Evolutionary conservation across 2,329 filamentous ascomycete genomes (phyloP), one percentile per base, ranked within the genome.

Genomic region (Alternaria incomplexa): DNA sequence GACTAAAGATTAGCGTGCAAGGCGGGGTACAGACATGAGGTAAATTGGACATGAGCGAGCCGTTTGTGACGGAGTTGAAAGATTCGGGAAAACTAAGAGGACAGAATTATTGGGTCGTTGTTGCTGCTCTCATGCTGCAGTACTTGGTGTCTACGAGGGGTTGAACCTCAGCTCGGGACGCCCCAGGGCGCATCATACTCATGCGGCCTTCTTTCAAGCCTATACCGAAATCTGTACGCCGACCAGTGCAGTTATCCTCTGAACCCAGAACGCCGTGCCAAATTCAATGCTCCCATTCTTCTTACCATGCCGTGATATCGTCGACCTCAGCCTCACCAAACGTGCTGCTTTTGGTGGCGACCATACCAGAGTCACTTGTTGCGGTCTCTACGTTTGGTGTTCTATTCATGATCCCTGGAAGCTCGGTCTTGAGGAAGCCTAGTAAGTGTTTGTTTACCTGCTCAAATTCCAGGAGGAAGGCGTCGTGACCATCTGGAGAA

Each of bases 301-400:
- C 44, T 70, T 87, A 97, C 94, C 94, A 97, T 22, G 93, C 93
- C 32, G 93, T 97, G 71, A 97, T 97, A 77, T 98, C 96, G 64
- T 95, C 95, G 20, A 97, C 93, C 81, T 98, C 96, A 1, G 93
- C 94, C 82, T 98, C 94, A 15, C 95, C 94, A 83, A 97, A 97
- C 0, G 92, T 96, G 81, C 93, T 97, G 59, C 88, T 93, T 84
- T 97, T 97, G 17, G 88, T 93, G 65, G 94, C 80, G 71, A 89
- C 89, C 65, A 86, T 82, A 6, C 74, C 72, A 23, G 72, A 63
- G 54, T 86, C 85, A 12, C 65, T 58, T 8, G 58, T 62, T 25
- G 64, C 56, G 7, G 58, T 65, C 84, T 63, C 85, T 83, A 72
- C 73, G 63, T 76, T 79, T 64, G 77, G 83, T 67, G 65, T 82